These are phyloP conservation scores for Scedosporium aurantiacum DNA, from an alignment of 2,329 filamentous ascomycete species.

Conservation along the genomic window DNA sequence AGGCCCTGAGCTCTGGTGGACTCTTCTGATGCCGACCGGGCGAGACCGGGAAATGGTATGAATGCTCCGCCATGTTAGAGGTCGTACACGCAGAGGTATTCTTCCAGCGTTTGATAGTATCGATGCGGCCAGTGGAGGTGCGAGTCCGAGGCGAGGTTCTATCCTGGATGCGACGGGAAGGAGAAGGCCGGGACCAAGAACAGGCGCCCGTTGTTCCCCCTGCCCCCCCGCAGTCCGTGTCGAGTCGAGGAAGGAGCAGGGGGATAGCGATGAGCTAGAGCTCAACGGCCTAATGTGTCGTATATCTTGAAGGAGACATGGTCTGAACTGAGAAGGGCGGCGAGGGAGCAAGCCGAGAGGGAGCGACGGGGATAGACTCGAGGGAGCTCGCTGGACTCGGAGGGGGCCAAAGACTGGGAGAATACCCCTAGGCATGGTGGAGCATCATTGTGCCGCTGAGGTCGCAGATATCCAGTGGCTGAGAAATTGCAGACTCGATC, in stretches of 20 bases:
- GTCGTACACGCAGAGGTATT: not conserved
- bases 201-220: not conserved
- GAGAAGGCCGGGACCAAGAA: not conserved
- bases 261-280: not conserved
- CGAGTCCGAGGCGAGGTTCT: not conserved
- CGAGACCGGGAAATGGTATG: not conserved
- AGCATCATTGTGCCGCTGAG: constrained; percentile 6
- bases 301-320: not conserved
- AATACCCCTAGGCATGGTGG: constrained; percentile 7
- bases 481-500: not conserved
- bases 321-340: not conserved
- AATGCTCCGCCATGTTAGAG: not conserved
- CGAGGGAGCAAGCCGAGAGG: not conserved
- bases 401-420: constrained; percentile 6
- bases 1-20: constrained; percentile 1
- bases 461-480: not conserved
- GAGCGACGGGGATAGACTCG: not conserved
- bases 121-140: not conserved
- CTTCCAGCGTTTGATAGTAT: not conserved
- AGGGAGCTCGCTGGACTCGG: constrained; percentile 4
- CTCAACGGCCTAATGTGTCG: not conserved
- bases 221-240: not conserved
- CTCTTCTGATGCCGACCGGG: not conserved
- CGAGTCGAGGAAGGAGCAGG: not conserved
- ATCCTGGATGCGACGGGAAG: not conserved